Conservation (phyloP, 192 early-diverging fungal genomes). For the Oehlia diaphana region DNA sequence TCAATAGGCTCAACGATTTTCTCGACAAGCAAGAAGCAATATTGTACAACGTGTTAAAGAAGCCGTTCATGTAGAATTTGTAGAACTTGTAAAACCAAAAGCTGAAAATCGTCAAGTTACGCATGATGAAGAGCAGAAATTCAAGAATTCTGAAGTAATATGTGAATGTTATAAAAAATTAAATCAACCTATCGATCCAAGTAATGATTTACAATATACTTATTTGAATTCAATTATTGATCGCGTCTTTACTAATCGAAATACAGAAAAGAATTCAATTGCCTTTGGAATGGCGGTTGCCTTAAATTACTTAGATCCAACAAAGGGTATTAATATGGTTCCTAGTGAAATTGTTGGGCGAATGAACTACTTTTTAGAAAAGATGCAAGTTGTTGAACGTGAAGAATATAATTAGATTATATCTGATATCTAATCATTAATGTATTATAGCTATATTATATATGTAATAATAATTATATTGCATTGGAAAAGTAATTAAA, state of each 20-base stretch:
- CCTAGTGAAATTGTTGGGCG: neutral
- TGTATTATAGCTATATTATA: too few species aligned
- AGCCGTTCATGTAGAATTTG: neutral
- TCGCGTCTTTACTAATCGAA: neutral
- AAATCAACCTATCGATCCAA: neutral
- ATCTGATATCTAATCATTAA: neutral
- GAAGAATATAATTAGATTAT: neutral
- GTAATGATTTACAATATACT: neutral
- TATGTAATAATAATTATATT: too few species aligned
- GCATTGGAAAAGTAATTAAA: too few species aligned
- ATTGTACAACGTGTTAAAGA: neutral
- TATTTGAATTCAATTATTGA: conserved; percentile 4
- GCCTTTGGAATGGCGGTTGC: neutral
- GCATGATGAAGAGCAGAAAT: neutral
- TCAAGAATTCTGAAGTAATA: neutral
- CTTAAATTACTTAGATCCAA: neutral
- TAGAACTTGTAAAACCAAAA: neutral
- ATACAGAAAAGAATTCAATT: neutral
- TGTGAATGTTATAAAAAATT: neutral
- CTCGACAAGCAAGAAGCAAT: neutral
- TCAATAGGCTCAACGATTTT: neutral
- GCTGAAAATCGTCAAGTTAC: neutral
- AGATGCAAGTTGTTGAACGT: neutral
- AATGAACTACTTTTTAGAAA: neutral
- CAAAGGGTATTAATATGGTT: neutral